Conservation (phyloP, 805 yeast genomes). For the Wickerhamiella sergipiensis region DNA sequence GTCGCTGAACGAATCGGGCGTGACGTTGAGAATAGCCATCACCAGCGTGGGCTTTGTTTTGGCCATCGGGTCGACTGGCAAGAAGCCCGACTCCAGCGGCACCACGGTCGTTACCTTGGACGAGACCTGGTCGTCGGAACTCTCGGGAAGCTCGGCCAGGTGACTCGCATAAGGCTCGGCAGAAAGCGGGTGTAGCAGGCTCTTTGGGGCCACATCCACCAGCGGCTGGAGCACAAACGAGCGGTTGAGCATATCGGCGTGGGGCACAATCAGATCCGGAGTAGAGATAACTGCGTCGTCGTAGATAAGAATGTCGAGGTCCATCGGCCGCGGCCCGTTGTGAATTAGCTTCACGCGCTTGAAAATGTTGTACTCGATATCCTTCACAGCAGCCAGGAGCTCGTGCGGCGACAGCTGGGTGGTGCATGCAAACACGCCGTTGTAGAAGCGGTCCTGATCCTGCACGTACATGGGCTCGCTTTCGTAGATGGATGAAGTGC, state of each 20-base stretch:
- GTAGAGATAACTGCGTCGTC: slow-evolving; percentile 43
- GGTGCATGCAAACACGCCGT: slow-evolving; percentile 62
- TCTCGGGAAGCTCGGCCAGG: slow-evolving; percentile 39
- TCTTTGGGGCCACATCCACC: slow-evolving; percentile 63
- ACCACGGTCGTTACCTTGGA: slow-evolving; percentile 16
- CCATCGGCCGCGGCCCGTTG: slow-evolving; percentile 88
- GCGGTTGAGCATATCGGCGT: slow-evolving; percentile 74
- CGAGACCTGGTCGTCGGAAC: slow-evolving; percentile 14
- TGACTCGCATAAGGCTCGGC: slow-evolving; percentile 69
- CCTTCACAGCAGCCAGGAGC: slow-evolving; percentile 47
- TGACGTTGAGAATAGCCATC: slow-evolving; percentile 81
- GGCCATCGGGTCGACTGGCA: slow-evolving; percentile 34
- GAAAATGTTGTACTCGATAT: slow-evolving; percentile 61
- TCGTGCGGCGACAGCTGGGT: slow-evolving; percentile 54
- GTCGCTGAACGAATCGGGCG: slow-evolving; percentile 94
- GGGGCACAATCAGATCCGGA: slow-evolving; percentile 62
- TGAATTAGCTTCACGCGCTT: slow-evolving; percentile 63
- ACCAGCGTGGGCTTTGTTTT: slow-evolving; percentile 41
- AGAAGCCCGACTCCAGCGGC: slow-evolving; percentile 6
- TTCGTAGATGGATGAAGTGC: slow-evolving; percentile 67
- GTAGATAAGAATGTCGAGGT: slow-evolving; percentile 72
- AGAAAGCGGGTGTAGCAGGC: slow-evolving; percentile 64
- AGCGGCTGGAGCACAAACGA: slow-evolving; percentile 83
- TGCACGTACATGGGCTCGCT: slow-evolving; percentile 86
- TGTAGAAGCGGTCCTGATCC: slow-evolving; percentile 69